phyloP scores from a whole-genome alignment of 352 stramenopile species.

The Phytophthora fragariaefolia region DNA sequence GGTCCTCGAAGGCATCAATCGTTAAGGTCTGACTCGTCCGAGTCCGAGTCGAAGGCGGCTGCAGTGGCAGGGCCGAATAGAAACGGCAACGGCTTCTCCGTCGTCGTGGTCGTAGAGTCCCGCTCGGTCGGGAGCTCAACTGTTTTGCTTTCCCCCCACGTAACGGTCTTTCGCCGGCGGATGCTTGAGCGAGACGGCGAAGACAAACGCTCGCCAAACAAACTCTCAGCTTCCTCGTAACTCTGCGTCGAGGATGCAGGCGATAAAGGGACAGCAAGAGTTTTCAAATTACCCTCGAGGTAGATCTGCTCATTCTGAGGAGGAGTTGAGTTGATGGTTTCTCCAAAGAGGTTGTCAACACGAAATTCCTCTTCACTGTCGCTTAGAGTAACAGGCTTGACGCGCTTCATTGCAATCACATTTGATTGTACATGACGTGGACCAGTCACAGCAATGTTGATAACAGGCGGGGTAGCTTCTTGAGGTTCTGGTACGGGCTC shows the following conservation, averaged over 20 bases:
- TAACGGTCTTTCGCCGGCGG: conserved; percentile 34
- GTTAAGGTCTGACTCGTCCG: conserved; percentile 61
- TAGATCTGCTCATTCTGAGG: conserved; percentile 2
- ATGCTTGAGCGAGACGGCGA: conserved; percentile 15
- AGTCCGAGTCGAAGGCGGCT: conserved; percentile 61
- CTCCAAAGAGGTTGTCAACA: conserved; percentile 32
- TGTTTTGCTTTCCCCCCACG: conserved; percentile 31
- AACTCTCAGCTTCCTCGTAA: conserved; percentile 49
- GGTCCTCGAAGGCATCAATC: conserved; percentile 34
- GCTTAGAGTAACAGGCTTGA: conserved; percentile 13
- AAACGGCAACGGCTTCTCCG: conserved; percentile 40
- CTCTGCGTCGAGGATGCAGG: conserved; percentile 30
- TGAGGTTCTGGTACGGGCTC: conserved; percentile 29
- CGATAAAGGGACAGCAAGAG: not conserved
- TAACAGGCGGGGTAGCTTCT: conserved; percentile 6
- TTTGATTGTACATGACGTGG: not conserved
- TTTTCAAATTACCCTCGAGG: not conserved
- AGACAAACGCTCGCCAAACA: conserved; percentile 59
- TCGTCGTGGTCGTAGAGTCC: conserved; percentile 4
- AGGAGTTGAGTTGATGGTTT: conserved; percentile 14
- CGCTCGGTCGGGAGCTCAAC: conserved; percentile 13
- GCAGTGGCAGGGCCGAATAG: conserved; percentile 68
- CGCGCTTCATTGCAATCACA: conserved; percentile 2
- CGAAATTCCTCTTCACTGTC: conserved; percentile 25
- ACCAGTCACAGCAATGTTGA: conserved; percentile 11